Evolutionary conservation across 2,329 filamentous ascomycete species (phyloP).

Genomic region (Neonectria hederae): DNA sequence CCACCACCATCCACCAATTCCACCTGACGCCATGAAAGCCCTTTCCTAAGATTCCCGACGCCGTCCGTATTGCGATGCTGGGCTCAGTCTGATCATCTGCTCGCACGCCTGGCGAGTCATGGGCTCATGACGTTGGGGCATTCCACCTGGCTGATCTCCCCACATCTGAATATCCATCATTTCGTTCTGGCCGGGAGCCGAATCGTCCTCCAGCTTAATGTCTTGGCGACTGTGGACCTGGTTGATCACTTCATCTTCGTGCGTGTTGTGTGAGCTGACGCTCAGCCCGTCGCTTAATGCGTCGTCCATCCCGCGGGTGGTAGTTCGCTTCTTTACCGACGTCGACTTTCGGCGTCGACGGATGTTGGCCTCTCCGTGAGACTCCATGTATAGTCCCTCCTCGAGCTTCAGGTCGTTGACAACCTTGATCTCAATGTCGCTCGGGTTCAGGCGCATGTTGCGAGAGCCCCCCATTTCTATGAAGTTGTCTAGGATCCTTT

Average conservation of each 20-base stretch:
- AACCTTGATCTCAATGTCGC: constrained; percentile 61
- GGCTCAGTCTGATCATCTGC: constrained; percentile 35
- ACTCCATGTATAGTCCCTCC: constrained; percentile 52
- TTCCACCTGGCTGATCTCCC: constrained; percentile 38
- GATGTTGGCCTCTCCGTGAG: constrained; percentile 48
- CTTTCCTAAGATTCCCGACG: constrained; percentile 32
- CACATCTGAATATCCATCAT: constrained; percentile 45
- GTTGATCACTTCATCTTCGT: constrained; percentile 49
- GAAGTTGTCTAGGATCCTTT: constrained; percentile 55
- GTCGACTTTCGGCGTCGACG: constrained; percentile 56
- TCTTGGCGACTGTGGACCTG: constrained; percentile 42
- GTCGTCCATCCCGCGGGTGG: constrained; percentile 32
- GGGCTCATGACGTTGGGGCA: constrained; percentile 34
- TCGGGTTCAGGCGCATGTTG: constrained; percentile 59
- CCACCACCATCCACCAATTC: constrained; percentile 7
- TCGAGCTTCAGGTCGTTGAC: constrained; percentile 55
- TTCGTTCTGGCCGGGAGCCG: constrained; percentile 32
- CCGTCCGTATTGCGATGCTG: constrained; percentile 35
- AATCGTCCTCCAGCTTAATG: constrained; percentile 41
- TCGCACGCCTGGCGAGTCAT: constrained; percentile 28
- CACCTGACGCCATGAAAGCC: constrained; percentile 20
- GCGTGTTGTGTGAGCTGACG: constrained; percentile 46
- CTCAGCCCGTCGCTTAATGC: constrained; percentile 53
- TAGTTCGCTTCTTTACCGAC: constrained; percentile 41
- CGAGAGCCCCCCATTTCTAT: constrained; percentile 60